Percentiles rank a stretch among this genome's conserved stretches.
These are phyloP conservation scores for Symmetrospora coprosmae DNA, from an alignment of 768 basidiomycete species.

Conservation along the genomic window DNA sequence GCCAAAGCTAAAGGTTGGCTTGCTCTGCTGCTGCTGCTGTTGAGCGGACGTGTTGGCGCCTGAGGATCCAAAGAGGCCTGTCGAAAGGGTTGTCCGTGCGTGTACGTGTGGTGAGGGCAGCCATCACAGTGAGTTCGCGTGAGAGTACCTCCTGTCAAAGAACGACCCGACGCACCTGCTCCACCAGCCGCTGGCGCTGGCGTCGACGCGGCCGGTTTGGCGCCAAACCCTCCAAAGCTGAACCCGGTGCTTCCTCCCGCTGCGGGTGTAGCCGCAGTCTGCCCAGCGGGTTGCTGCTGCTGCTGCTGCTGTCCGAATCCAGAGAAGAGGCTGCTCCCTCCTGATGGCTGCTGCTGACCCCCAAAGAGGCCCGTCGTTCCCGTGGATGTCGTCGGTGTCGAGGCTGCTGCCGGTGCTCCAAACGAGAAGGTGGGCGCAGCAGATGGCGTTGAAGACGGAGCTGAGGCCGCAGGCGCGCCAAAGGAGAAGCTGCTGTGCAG, in stretches of 20 bases:
- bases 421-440: slow-evolving; percentile 18
- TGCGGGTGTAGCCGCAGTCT: neutral
- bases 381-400: neutral
- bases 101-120: neutral
- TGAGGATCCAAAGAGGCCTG: slow-evolving; percentile 10
- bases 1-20: slow-evolving; percentile 5
- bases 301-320: neutral
- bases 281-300: slow-evolving; percentile 2
- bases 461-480: slow-evolving; percentile 8
- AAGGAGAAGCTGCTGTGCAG: slow-evolving; percentile 21
- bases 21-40: slow-evolving; percentile 2
- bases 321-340: neutral
- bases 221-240: slow-evolving; percentile 5
- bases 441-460: neutral
- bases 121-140: neutral
- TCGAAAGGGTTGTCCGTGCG: neutral
- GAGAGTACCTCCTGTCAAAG: neutral
- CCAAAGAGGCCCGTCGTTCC: neutral
- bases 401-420: neutral
- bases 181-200: slow-evolving; percentile 1
- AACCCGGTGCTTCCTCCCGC: slow-evolving; percentile 1
- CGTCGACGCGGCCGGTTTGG: slow-evolving; percentile 5
- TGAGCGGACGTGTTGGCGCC: neutral
- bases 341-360: neutral
- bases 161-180: neutral